Conservation (phyloP, 768 basidiomycete species). For the Cantharellus anzutake region DNA sequence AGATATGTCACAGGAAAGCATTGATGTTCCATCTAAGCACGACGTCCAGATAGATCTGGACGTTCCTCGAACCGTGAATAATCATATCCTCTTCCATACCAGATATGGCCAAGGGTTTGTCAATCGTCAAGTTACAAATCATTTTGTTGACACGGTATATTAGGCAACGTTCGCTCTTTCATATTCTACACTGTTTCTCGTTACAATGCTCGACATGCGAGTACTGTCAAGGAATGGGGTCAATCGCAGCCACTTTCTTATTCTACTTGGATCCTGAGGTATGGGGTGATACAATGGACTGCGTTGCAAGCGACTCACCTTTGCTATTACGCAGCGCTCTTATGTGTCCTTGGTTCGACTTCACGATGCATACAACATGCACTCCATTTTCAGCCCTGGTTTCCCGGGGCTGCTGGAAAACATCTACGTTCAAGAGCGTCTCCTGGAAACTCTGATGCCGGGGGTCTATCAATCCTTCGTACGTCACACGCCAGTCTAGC, state of each 20-base stretch:
- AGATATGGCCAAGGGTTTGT: constrained; percentile 88
- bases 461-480: constrained; percentile 69
- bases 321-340: constrained; percentile 26
- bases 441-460: constrained; percentile 77
- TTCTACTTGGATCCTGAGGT: constrained; percentile 83
- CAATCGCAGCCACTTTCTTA: constrained; percentile 83
- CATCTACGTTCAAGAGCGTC: constrained; percentile 89
- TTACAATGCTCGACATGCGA: constrained; percentile 71
- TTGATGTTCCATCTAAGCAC: constrained; percentile 70
- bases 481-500: constrained; percentile 11
- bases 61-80: constrained; percentile 88
- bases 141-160: background rate
- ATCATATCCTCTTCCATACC: constrained; percentile 86
- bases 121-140: constrained; percentile 1
- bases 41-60: constrained; percentile 98
- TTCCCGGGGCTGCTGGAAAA: constrained; percentile 90
- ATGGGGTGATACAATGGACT: constrained; percentile 3
- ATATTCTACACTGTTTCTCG: constrained; percentile 84
- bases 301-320: background rate
- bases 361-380: constrained; percentile 76
- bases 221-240: constrained; percentile 98
- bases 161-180: constrained; percentile 88
- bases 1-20: constrained; percentile 22
- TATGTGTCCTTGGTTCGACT: constrained; percentile 67
- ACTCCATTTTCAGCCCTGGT: constrained; percentile 76